phyloP scores from a whole-genome alignment of 2,329 filamentous ascomycete species.

The Thyridium curvatum region DNA sequence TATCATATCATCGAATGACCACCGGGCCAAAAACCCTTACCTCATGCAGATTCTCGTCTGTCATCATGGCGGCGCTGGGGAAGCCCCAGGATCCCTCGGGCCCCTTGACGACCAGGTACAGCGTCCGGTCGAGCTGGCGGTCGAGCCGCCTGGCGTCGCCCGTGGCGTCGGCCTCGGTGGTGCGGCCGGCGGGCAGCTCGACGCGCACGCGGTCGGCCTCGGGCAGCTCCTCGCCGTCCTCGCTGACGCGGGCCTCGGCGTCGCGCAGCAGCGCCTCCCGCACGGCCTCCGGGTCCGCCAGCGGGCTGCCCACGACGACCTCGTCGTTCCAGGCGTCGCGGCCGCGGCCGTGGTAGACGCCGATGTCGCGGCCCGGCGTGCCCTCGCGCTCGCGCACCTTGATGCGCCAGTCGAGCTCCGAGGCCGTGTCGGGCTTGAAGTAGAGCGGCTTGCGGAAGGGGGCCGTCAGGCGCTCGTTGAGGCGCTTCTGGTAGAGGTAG shows the following conservation, averaged over 20 bases:
- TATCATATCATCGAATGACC: no score
- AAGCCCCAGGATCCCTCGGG: slow-evolving; percentile 73
- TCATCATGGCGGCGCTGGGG: slow-evolving; percentile 63
- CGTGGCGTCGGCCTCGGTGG: slow-evolving; percentile 67
- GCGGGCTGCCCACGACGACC: slow-evolving; percentile 65
- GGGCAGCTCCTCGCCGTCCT: slow-evolving; percentile 53
- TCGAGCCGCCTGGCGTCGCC: slow-evolving; percentile 75
- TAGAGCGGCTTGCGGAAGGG: slow-evolving; percentile 91
- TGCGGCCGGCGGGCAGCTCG: slow-evolving; percentile 62
- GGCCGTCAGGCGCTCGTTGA: slow-evolving; percentile 85
- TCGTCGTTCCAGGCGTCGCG: slow-evolving; percentile 86
- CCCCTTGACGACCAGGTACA: slow-evolving; percentile 81
- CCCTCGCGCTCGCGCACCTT: slow-evolving; percentile 69
- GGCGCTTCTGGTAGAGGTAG: slow-evolving; percentile 93
- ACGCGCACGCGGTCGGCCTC: slow-evolving; percentile 58
- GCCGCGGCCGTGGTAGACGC: slow-evolving; percentile 61
- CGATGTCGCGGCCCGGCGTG: slow-evolving; percentile 77
- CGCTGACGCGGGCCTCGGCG: slow-evolving; percentile 57
- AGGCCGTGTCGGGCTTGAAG: slow-evolving; percentile 84
- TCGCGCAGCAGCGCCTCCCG: slow-evolving; percentile 68
- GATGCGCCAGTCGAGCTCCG: slow-evolving; percentile 82
- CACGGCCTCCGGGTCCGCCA: slow-evolving; percentile 58
- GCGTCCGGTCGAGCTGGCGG: slow-evolving; percentile 68
- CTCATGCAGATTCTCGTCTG: slow-evolving; percentile 73
- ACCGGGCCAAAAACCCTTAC: slow-evolving; percentile 52